A percentile compares a stretch with the other conserved stretches of the same genome.
Evolutionary conservation across 2,329 filamentous ascomycete genomes (phyloP).

Genomic region (Westerdykella aurantiaca): DNA sequence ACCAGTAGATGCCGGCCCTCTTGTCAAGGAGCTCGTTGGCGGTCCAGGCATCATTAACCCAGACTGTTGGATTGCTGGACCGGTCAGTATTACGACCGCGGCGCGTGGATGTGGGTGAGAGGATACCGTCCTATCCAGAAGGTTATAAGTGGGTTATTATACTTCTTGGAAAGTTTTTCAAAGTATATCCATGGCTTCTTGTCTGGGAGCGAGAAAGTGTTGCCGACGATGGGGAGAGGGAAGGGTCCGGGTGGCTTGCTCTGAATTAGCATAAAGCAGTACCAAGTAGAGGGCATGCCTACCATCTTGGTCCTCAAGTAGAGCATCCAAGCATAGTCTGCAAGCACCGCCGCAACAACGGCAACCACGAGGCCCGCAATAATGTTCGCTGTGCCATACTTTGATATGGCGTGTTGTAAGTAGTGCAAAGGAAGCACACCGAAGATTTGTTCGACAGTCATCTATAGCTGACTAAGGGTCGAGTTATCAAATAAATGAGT

Average conservation of each 20-base stretch:
- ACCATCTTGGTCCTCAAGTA: slow-evolving; percentile 47
- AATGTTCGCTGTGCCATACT: slow-evolving; percentile 21
- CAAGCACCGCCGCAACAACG: slow-evolving; percentile 20
- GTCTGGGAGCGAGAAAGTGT: slow-evolving; percentile 51
- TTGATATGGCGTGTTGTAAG: slow-evolving; percentile 28
- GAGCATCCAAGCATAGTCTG: slow-evolving; percentile 48
- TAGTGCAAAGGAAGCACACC: slow-evolving; percentile 25
- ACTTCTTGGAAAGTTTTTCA: slow-evolving; percentile 48
- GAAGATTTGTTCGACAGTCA: slow-evolving; percentile 29
- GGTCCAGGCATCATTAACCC: slow-evolving; percentile 43
- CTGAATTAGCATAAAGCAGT: slow-evolving; percentile 3
- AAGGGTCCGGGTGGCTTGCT: slow-evolving; percentile 50
- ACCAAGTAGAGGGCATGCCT: not conserved
- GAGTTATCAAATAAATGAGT: no score
- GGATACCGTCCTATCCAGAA: slow-evolving; percentile 46
- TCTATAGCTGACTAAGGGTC: slow-evolving; percentile 3
- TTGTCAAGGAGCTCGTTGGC: slow-evolving; percentile 52
- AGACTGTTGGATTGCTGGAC: slow-evolving; percentile 33
- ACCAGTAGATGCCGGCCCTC: slow-evolving; percentile 47
- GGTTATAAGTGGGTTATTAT: slow-evolving; percentile 49
- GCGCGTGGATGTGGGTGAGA: slow-evolving; percentile 1
- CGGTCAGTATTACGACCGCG: slow-evolving; percentile 34
- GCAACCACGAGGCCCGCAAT: slow-evolving; percentile 18
- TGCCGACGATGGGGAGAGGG: slow-evolving; percentile 51
- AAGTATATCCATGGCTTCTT: slow-evolving; percentile 56